Evolutionary conservation across 352 stramenopile species (phyloP).

Genomic region (Phytopythium litorale): DNA sequence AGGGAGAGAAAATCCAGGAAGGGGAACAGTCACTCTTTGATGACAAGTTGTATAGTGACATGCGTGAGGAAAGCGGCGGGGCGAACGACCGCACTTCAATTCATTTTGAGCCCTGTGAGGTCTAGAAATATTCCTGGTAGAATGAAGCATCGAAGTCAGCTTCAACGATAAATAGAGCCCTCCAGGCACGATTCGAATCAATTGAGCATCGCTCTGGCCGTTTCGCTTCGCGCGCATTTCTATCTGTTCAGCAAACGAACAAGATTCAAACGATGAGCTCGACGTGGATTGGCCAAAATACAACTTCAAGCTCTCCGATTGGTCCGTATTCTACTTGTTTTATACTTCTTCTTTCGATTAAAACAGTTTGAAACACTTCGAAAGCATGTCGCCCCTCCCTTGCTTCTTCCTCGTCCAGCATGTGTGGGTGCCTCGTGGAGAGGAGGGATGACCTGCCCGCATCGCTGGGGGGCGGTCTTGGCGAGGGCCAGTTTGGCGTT

Average conservation of each 20-base stretch:
- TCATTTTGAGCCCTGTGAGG: not conserved
- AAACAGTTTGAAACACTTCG: conserved; percentile 7
- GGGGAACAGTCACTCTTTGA: too few species aligned
- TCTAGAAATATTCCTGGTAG: too few species aligned
- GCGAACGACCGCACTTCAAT: not conserved
- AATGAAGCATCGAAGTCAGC: not conserved
- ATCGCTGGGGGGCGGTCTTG: not conserved
- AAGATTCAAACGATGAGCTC: not conserved
- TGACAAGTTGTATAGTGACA: too few species aligned
- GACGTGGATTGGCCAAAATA: not conserved
- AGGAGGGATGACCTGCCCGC: conserved; percentile 27
- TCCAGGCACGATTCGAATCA: not conserved
- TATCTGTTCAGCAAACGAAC: conserved; percentile 1
- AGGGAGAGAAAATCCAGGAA: too few species aligned
- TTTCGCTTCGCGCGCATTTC: conserved; percentile 3
- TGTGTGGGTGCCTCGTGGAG: not conserved
- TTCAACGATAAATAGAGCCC: not conserved
- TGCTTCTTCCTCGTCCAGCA: not conserved
- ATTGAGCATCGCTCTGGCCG: not conserved
- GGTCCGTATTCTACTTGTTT: not conserved
- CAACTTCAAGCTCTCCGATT: not conserved
- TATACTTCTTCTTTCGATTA: not conserved
- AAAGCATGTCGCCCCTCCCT: conserved; percentile 7
- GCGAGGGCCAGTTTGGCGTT: conserved; percentile 20
- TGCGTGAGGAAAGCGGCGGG: too few species aligned